Evolutionary conservation across 2,329 filamentous ascomycete species (phyloP), one percentile per base, ranked within the genome.

Genomic region (Didymella pomorum): DNA sequence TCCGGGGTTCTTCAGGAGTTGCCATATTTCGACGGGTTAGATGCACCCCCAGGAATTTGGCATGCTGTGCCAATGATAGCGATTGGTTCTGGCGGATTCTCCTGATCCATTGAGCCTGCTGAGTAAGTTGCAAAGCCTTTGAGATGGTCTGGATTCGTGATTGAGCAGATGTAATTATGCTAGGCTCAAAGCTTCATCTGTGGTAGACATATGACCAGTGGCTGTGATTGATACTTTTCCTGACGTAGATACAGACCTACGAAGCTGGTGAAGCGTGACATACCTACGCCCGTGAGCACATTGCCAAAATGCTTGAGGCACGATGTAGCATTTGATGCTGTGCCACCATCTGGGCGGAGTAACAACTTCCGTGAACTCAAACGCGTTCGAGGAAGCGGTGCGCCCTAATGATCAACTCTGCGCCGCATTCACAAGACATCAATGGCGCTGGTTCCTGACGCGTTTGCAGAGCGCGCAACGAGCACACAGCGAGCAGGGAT

Each of bases 11-110:
- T 44, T 45, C 14, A 52, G 41, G 8, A 52, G 49, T 20, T 52
- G 2, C 43, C 43, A 41, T 12, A 51, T 8, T 33, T 43, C n/a
- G 39, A 43, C 11, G 28, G 48, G 14, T n/a, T 43, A 14, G 37
- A 51, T 3, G 37, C 26, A 10, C 26, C 48, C 4, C 48, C 26
- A 16, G 39, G 48, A 11, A 51, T 20, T 18, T 39, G 26, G 18
- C 48, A 51, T 33, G 39, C 37, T 11, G 48, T 18, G 39, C 48
- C 48, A 11, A 43, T 43, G 39, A 43, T 43, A 5, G 48, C 48
- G 26, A 51, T 51, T 2, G 48, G 39, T 18, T 25, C 35, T 28
- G 16, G 33, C 18, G 33, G 33, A 8, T 18, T 37, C 1, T 18
- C 33, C 6, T 37, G 1, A 18, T n/a, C 33, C 33, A 51, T 51